These are phyloP conservation scores for Chrysosporium keratinophilum DNA, from an alignment of 2,329 filamentous ascomycete genomes.

Conservation along the genomic window DNA sequence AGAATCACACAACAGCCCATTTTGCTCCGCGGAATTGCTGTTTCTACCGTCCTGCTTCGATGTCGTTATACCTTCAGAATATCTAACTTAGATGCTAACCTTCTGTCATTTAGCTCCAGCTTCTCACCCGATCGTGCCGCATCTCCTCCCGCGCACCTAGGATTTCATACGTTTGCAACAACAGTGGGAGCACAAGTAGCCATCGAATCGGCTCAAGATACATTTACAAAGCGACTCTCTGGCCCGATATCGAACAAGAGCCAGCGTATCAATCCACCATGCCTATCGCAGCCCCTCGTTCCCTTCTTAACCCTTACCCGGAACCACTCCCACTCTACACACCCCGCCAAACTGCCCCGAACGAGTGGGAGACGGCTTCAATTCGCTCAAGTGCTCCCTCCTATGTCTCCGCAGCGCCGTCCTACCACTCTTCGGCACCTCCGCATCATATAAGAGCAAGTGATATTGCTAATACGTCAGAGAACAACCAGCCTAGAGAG, in stretches of 20 bases:
- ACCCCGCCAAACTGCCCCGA: slow-evolving; percentile 12
- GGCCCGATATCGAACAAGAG: not conserved
- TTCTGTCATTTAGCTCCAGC: not conserved
- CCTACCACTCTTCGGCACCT: slow-evolving; percentile 45
- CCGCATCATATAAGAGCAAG: slow-evolving; percentile 12
- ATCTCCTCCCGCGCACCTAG: not conserved
- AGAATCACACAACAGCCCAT: too few relatives aligned
- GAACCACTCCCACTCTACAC: slow-evolving; percentile 18
- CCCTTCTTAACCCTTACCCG: slow-evolving; percentile 16
- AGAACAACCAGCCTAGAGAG: slow-evolving; percentile 14
- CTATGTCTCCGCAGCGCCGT: slow-evolving; percentile 56
- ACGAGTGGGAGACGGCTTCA: slow-evolving; percentile 56
- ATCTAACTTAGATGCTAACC: slow-evolving; percentile 4
- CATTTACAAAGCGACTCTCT: too few relatives aligned
- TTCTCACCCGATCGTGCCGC: not conserved
- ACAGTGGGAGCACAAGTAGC: not conserved
- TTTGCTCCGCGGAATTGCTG: too few relatives aligned
- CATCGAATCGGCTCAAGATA: not conserved
- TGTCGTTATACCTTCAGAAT: not conserved
- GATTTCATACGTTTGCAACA: not conserved
- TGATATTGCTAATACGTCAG: slow-evolving; percentile 1
- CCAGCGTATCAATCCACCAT: slow-evolving; percentile 7
- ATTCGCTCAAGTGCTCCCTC: slow-evolving; percentile 59
- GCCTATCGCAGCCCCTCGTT: slow-evolving; percentile 15
- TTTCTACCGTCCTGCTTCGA: too few relatives aligned